Evolutionary conservation across 768 basidiomycete species (phyloP), one percentile per base, ranked within the genome.

Genomic region (Amanita rubescens): DNA sequence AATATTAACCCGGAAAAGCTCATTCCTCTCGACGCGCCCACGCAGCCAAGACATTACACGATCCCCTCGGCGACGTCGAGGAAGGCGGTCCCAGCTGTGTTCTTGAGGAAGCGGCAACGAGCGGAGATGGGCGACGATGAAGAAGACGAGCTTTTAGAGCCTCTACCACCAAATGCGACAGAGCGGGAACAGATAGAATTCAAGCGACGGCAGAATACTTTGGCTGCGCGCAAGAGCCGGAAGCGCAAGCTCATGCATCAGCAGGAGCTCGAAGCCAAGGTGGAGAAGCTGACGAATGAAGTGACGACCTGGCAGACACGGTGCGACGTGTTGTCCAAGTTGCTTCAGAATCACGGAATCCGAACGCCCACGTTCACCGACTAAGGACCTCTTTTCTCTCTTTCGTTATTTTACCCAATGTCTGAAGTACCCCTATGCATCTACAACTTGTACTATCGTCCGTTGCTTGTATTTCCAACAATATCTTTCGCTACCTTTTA

Each of bases 201-300:
- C 49, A 92, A 91, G 75, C 78, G 90, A 42, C 76, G 84, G 5
- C 82, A 85, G 67, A 92, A 91, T 62, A 90, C 88, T 4, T 65
- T 90, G 6, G 90, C 90, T 0, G 90, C 90, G 17, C 75, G 90
- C 3, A 77, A 86, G 44, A 83, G 80, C 59, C 74, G 89, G 10
- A 80, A 81, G 76, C 76, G 90, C 44, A 92, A 90, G 75, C 67
- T 84, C 34, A 77, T 82, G 68, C 77, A 87, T 59, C 79, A 87
- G 63, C 75, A 77, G 53, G 73, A 76, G 52, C 65, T 91, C 39
- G 82, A 87, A 71, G 64, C 71, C 8, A 68, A 58, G n/a, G 62
- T 79, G 43, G 75, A 77, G 49, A 63, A 49, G 12, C 62, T 79
- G 66, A 68, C 69, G 58, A 62, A 60, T 56, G 81, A 85, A 10